Percentiles rank a stretch among this genome's conserved stretches.
These are phyloP conservation scores for Cladochytrium replicatum DNA, from an alignment of 192 early-diverging fungal genomes.

Conservation along the genomic window DNA sequence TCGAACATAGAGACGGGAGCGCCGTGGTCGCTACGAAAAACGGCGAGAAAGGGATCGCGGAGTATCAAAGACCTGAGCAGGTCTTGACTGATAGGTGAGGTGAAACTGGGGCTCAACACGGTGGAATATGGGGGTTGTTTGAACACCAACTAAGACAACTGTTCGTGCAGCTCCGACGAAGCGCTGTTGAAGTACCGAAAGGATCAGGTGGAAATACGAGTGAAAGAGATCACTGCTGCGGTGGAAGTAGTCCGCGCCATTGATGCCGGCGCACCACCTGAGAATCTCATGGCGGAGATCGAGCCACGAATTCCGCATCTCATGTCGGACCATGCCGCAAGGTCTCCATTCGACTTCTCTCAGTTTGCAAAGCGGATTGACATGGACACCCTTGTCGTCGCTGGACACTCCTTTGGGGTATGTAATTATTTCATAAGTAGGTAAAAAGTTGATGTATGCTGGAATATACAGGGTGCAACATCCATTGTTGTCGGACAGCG, in stretches of 20 bases:
- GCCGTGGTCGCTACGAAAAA: conserved; percentile 11
- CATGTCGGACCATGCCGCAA: too few relatives aligned
- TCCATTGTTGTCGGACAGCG: too few relatives aligned
- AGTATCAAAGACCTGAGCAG: background rate
- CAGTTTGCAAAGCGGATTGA: conserved; percentile 11
- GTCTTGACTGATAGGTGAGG: conserved; percentile 2
- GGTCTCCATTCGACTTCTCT: background rate
- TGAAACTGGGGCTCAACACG: conserved; percentile 3
- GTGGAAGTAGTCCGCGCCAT: conserved; percentile 11
- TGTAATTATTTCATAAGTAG: background rate
- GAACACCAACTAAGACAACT: background rate
- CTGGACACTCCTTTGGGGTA: conserved; percentile 26
- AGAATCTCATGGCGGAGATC: conserved; percentile 5
- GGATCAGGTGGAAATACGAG: conserved; percentile 10
- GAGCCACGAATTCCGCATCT: background rate
- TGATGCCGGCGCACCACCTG: conserved; percentile 2
- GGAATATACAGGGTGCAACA: too few relatives aligned
- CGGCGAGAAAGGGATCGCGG: background rate
- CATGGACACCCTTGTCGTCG: conserved; percentile 13
- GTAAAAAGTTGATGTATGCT: too few relatives aligned
- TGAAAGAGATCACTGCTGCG: conserved; percentile 14
- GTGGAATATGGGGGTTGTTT: background rate
- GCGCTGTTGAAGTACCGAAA: conserved; percentile 6
- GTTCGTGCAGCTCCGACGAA: too few relatives aligned
- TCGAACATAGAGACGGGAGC: conserved; percentile 31